A percentile compares a stretch with the other conserved stretches of the same genome.
These are phyloP conservation scores for Termitomyces sp. DNA, from an alignment of 1,284 basidiomycete genomes.

Conservation along the genomic window DNA sequence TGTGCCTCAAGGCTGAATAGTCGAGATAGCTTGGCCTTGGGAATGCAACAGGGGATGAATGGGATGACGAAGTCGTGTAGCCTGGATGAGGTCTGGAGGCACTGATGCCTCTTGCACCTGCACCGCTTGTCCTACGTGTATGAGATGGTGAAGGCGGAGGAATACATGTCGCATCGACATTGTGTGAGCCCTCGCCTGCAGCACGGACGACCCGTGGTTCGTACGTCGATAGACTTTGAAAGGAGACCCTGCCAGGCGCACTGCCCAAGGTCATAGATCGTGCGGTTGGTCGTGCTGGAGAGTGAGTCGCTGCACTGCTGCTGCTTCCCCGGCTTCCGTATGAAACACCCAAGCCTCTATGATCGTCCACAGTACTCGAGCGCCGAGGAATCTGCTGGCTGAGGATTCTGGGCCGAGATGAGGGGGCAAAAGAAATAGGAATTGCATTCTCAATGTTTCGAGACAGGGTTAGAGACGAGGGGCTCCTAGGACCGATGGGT, in stretches of 20 bases:
- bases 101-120: slow-evolving; percentile 29
- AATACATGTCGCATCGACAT: slow-evolving; percentile 32
- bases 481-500: slow-evolving; percentile 45
- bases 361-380: slow-evolving; percentile 23
- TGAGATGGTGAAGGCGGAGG: slow-evolving; percentile 37
- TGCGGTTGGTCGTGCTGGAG: slow-evolving; percentile 34
- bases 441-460: slow-evolving; percentile 61
- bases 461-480: slow-evolving; percentile 39
- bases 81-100: slow-evolving; percentile 13
- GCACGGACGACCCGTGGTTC: slow-evolving; percentile 66
- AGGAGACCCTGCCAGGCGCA: slow-evolving; percentile 19
- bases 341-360: slow-evolving; percentile 27
- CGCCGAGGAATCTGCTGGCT: slow-evolving; percentile 21
- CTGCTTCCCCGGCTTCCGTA: slow-evolving; percentile 29
- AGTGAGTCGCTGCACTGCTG: slow-evolving; percentile 26
- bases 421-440: slow-evolving; percentile 50
- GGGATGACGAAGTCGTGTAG: slow-evolving; percentile 18
- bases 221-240: slow-evolving; percentile 31
- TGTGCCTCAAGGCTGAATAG: slow-evolving; percentile 63
- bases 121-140: slow-evolving; percentile 40
- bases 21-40: slow-evolving; percentile 68
- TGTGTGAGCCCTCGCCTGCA: slow-evolving; percentile 35
- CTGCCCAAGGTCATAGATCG: slow-evolving; percentile 29
- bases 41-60: slow-evolving; percentile 38
- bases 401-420: slow-evolving; percentile 31